Evolutionary conservation across 2,329 filamentous ascomycete genomes (phyloP), one percentile per base, ranked within the genome.

Genomic region (Thielaviopsis ethacetica): DNA sequence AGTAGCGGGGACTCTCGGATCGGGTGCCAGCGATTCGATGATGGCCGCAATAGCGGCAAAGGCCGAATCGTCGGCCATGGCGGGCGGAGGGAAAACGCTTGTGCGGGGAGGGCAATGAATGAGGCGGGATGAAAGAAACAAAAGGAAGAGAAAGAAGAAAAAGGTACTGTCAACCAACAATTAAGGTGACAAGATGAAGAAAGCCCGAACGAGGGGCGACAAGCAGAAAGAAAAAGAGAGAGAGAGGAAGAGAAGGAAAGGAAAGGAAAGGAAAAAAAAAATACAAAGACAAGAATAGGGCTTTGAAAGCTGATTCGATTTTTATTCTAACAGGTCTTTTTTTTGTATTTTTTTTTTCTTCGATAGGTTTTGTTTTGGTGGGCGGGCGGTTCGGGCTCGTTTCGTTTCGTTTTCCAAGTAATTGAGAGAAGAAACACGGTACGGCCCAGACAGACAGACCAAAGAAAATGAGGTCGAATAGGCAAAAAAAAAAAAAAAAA

Each of bases 1-100:
- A 56, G 72, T 68, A 62, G 68, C 66, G 47, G 69, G 65, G 54
- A 71, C 68, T 62, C 71, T 71, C 34, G 71, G 67, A 60, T 75
- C 72, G 62, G 69, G 68, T 61, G 77, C 79, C 61, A 82, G 70
- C 62, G 71, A 73, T 65, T 76, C 75, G 64, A 82, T 71, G 63
- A 82, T 72, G 66, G 77, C 73, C 65, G 77, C 74, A 44, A 76
- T 74, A 53, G 78, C 77, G 64, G 72, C 73, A 68, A 82, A 70
- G 65, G 75, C 76, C 67, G 75, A 72, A 65, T 81, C 76, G 69
- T 80, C 77, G 64, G 75, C 74, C 76, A 79, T 78, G 62, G 47
- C 30, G 54, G 41, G n/a, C 26, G 44, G 24, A 51, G 22, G 10
- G 41, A 27, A 26, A 24, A 22, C 47, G 54, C 54, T 54, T 54